These are phyloP conservation scores for Cucurbitaria berberidis DNA, from an alignment of 2,329 filamentous ascomycete genomes.

Conservation along the genomic window DNA sequence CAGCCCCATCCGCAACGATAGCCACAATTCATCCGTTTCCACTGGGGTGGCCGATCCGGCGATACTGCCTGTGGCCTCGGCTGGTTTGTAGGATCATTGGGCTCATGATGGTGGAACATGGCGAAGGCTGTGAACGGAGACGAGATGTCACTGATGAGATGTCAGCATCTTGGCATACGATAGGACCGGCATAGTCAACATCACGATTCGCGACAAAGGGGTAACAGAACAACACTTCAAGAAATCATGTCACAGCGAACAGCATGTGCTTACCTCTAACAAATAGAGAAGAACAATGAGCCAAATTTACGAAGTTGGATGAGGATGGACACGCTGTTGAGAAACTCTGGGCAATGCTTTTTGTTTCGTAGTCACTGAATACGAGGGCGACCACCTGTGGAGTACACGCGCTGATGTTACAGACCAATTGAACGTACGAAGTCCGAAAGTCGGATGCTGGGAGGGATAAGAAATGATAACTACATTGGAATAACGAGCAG, in stretches of 20 bases:
- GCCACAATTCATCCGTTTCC: slow-evolving; percentile 19
- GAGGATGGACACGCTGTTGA: neutral
- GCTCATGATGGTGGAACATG: slow-evolving; percentile 10
- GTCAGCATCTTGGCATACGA: neutral
- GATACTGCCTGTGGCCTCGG: slow-evolving; percentile 7
- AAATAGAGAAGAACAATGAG: neutral
- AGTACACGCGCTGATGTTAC: neutral
- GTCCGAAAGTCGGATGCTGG: neutral
- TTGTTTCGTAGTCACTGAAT: neutral
- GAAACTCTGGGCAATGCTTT: neutral
- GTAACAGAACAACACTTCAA: neutral
- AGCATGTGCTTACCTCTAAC: neutral
- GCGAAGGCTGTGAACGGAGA: neutral
- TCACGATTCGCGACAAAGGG: neutral
- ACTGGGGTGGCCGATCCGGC: slow-evolving; percentile 20
- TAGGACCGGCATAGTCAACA: too few species aligned
- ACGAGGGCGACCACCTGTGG: neutral
- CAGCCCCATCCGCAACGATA: slow-evolving; percentile 23
- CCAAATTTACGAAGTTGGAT: neutral
- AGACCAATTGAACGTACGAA: neutral
- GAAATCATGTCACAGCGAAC: slow-evolving; percentile 1
- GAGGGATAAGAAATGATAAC: neutral
- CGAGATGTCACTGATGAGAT: neutral
- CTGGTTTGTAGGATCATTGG: slow-evolving; percentile 10
- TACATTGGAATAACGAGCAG: neutral